Evolutionary conservation across 495 filamentous ascomycete genomes (phyloP).

Genomic region (Neurospora sp.): DNA sequence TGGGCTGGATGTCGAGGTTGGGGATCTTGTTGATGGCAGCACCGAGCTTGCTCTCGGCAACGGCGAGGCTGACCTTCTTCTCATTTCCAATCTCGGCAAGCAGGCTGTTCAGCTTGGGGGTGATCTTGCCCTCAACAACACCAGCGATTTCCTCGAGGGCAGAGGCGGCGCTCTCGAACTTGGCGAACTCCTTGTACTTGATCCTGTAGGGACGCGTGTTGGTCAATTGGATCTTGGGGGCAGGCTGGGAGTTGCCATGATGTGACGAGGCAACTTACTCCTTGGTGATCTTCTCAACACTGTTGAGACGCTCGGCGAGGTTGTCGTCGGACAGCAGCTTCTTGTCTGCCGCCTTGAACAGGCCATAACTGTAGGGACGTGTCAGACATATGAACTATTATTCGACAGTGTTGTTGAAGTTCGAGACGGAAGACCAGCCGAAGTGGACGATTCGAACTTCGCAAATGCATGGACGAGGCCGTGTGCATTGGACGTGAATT

Average conservation of each 20-base stretch:
- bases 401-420: neutral
- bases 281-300: constrained; percentile 75
- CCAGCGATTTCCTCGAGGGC: constrained; percentile 84
- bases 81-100: constrained; percentile 91
- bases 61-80: constrained; percentile 91
- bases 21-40: constrained; percentile 89
- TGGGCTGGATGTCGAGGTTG: constrained; percentile 67
- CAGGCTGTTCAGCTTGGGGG: constrained; percentile 73
- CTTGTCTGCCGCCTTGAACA: constrained; percentile 97
- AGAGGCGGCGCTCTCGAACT: constrained; percentile 83
- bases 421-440: neutral
- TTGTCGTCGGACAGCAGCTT: constrained; percentile 86
- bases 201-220: constrained; percentile 43
- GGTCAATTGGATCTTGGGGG: neutral
- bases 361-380: constrained; percentile 53
- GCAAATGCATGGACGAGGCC: neutral
- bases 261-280: constrained; percentile 50
- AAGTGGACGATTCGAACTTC: neutral
- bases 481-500: neutral
- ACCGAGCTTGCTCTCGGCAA: constrained; percentile 90
- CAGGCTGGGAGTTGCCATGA: neutral
- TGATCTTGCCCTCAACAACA: constrained; percentile 87
- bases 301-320: constrained; percentile 59
- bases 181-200: constrained; percentile 92
- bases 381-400: constrained; percentile 1